Evolutionary conservation across 345 rosid species (phyloP).

Genomic region (Pseudoturritis turrita): DNA sequence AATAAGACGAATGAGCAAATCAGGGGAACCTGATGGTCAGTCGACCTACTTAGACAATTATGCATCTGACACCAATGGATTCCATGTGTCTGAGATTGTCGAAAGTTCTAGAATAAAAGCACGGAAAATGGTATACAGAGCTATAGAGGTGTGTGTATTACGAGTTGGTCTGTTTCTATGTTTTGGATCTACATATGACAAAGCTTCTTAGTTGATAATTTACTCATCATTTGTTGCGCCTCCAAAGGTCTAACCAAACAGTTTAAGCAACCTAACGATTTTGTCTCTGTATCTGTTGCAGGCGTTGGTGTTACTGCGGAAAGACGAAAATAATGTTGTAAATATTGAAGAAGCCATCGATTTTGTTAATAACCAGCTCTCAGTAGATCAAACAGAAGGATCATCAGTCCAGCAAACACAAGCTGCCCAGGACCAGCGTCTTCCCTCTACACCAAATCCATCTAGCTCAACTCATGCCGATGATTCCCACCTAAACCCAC

Average conservation of each 20-base stretch:
- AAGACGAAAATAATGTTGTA: conserved; percentile 35
- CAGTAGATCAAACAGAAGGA: conserved; percentile 36
- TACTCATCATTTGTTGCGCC: conserved; percentile 7
- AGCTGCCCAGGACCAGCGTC: conserved; percentile 40
- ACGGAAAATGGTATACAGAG: conserved; percentile 61
- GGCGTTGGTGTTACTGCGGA: conserved; percentile 50
- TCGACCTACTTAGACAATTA: conserved; percentile 36
- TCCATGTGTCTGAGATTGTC: conserved; percentile 64
- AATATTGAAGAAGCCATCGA: conserved; percentile 61
- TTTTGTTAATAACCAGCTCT: conserved; percentile 55
- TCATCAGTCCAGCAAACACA: conserved; percentile 27
- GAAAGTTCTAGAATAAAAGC: conserved; percentile 65
- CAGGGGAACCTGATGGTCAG: conserved; percentile 43
- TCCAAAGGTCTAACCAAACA: background rate
- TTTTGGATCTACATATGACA: background rate
- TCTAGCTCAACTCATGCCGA: conserved; percentile 27
- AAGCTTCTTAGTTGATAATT: background rate
- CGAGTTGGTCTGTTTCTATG: conserved; percentile 2
- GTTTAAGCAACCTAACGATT: background rate
- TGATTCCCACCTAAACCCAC: conserved; percentile 32
- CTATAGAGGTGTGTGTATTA: conserved; percentile 51
- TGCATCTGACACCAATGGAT: conserved; percentile 44
- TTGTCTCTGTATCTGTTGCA: conserved; percentile 29
- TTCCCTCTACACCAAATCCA: conserved; percentile 28
- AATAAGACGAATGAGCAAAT: conserved; percentile 26